Evolutionary conservation across 1,284 basidiomycete genomes (phyloP), one percentile per base, ranked within the genome.

Genomic region (Malassezia dermatis): DNA sequence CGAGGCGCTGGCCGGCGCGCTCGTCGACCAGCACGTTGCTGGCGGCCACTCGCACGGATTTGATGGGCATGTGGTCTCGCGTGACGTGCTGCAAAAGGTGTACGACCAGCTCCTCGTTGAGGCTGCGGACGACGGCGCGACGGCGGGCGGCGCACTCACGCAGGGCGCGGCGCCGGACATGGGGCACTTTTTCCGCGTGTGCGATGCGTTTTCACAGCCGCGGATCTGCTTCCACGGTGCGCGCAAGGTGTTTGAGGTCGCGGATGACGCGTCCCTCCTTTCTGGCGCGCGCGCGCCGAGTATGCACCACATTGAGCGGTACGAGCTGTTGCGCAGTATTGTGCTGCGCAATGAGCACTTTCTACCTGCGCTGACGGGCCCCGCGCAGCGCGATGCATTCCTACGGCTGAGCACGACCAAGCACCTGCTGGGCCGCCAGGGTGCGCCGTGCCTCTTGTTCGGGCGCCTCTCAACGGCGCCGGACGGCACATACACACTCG

Each of bases 201-300:
- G 96, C 31, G 84, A 94, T 72, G 85, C 91, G 10, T 95, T 91
- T 65, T 85, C 90, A 32, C 94, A 96, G 88, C 93, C 93, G 0
- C 78, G 84, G 8, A 87, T 89, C 82, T 81, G 84, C 64, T 98
- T 89, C 82, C 89, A 89, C 31, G 78, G 80, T 21, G 85, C 90
- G 64, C 79, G 88, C 57, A 85, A 84, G 48, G 83, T 85, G 1
- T 94, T 93, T 66, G 86, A 88, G 65, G 17, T 45, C 50, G 37
- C 21, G 46, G 39, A 2, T 32, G 2, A 60, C 60, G 11, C 32
- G 47, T 68, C n/a, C 17, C 37, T 51, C n/a, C 59, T 74, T 0
- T 57, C 71, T 10, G 44, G 57, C 10, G 60, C 69, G 15, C 27
- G 46, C 6, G 51, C 64, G 12, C 57, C 63, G 15, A 65, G 64